Evolutionary conservation across 345 rosid species (phyloP).

Genomic region (Brassica juncea): DNA sequence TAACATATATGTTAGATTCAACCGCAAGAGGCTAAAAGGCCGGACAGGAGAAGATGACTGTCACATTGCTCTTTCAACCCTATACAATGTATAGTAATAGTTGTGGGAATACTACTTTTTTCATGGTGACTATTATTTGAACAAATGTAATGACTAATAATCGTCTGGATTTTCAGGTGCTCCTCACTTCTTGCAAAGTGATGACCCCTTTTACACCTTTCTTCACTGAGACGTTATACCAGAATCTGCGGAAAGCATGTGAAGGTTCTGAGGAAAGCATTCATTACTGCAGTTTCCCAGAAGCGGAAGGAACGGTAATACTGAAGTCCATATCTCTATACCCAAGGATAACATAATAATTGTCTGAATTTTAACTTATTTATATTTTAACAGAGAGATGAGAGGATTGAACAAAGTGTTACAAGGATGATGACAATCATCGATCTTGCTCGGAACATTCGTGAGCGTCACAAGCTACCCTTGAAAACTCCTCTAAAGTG

Average conservation of each 20-base stretch:
- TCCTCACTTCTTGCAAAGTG: slow-evolving; percentile 90
- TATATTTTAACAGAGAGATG: slow-evolving; percentile 56
- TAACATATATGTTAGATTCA: slow-evolving; percentile 92
- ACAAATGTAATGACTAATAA: slow-evolving; percentile 1
- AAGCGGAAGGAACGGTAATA: slow-evolving; percentile 77
- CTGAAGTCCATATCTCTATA: slow-evolving; percentile 15
- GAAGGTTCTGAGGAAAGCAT: slow-evolving; percentile 79
- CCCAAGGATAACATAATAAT: neutral
- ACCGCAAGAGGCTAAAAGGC: slow-evolving; percentile 97
- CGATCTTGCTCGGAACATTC: slow-evolving; percentile 94
- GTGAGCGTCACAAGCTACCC: slow-evolving; percentile 90
- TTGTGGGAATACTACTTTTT: slow-evolving; percentile 14
- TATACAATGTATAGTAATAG: slow-evolving; percentile 69
- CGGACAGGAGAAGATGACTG: slow-evolving; percentile 94
- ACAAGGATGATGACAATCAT: slow-evolving; percentile 93
- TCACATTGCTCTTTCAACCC: slow-evolving; percentile 81
- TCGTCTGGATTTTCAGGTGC: slow-evolving; percentile 63
- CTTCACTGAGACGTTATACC: slow-evolving; percentile 92
- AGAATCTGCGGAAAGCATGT: slow-evolving; percentile 82
- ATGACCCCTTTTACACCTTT: slow-evolving; percentile 99
- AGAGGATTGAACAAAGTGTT: slow-evolving; percentile 90
- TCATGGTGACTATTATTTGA: slow-evolving; percentile 8
- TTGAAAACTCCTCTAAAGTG: slow-evolving; percentile 92
- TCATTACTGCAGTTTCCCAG: slow-evolving; percentile 84
- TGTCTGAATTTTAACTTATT: neutral